Percentiles rank a stretch among this genome's conserved stretches.
Conservation (phyloP, 2,329 filamentous ascomycete genomes). For the Leptographium lundbergii region DNA sequence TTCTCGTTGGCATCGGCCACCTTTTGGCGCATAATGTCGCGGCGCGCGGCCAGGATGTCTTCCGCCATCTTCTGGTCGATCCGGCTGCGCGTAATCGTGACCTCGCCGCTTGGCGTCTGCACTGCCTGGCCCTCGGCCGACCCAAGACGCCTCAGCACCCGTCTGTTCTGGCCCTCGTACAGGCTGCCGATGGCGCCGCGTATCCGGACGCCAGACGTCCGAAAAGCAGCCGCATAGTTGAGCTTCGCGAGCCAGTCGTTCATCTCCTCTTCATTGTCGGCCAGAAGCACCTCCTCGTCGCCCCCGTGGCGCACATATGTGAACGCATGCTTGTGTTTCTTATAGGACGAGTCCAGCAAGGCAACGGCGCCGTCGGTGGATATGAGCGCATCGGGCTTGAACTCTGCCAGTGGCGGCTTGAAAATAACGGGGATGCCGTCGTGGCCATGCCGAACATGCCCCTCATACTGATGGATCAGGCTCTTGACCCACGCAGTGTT, state of each 20-base stretch:
- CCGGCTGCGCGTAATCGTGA: constrained; percentile 57
- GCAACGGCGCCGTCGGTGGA: constrained; percentile 90
- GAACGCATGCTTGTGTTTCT: constrained; percentile 92
- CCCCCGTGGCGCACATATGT: constrained; percentile 78
- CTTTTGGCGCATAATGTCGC: constrained; percentile 70
- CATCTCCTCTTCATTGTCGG: constrained; percentile 81
- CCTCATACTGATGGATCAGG: constrained; percentile 77
- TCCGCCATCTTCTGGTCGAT: constrained; percentile 74
- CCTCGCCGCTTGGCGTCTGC: constrained; percentile 59
- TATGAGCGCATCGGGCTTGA: constrained; percentile 88
- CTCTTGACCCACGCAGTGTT: constrained; percentile 88
- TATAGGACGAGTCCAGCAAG: constrained; percentile 74
- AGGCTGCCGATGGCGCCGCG: constrained; percentile 73
- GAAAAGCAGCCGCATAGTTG: constrained; percentile 91
- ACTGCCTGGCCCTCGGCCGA: constrained; percentile 44
- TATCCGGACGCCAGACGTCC: constrained; percentile 82
- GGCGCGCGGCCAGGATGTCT: constrained; percentile 72
- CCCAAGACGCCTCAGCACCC: constrained; percentile 60
- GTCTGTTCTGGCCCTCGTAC: constrained; percentile 69
- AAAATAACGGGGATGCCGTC: constrained; percentile 72
- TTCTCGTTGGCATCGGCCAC: constrained; percentile 75
- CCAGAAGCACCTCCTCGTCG: constrained; percentile 79
- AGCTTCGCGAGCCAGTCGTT: constrained; percentile 95
- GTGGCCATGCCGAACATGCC: constrained; percentile 65
- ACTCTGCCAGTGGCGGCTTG: constrained; percentile 76